A percentile compares a stretch with the other conserved stretches of the same genome.
phyloP scores from a whole-genome alignment of 2,329 filamentous ascomycete genomes.

The Hymenoscyphus linearis region DNA sequence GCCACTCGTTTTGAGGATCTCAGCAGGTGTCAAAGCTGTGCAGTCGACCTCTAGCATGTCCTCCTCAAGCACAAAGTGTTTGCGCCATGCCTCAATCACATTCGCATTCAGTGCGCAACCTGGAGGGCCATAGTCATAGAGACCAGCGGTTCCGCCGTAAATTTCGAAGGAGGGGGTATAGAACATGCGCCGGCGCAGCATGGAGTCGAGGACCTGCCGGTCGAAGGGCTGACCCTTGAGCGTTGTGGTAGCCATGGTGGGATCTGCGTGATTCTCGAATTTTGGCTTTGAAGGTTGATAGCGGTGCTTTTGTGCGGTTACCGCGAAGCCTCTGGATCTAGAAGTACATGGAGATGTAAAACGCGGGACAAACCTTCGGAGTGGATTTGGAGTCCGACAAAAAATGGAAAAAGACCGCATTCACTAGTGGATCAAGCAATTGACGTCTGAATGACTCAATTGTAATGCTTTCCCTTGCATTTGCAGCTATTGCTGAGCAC shows the following conservation, averaged over 20 bases:
- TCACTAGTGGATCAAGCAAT: conserved; percentile 26
- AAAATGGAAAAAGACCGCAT: conserved; percentile 38
- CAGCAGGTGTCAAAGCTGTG: conserved; percentile 86
- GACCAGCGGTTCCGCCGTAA: conserved; percentile 80
- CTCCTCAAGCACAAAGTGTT: conserved; percentile 69
- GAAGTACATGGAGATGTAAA: conserved; percentile 11
- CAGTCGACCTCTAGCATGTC: conserved; percentile 75
- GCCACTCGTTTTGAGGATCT: conserved; percentile 90
- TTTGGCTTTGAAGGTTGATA: conserved; percentile 33
- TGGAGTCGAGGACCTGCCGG: conserved; percentile 71
- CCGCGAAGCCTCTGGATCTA: conserved; percentile 33
- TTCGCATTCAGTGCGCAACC: conserved; percentile 65
- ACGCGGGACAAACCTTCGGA: conserved; percentile 13
- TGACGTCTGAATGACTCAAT: conserved; percentile 21
- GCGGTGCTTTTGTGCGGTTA: conserved; percentile 30
- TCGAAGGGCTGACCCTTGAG: conserved; percentile 89
- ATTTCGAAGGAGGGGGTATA: conserved; percentile 96
- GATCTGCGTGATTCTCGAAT: conserved; percentile 25
- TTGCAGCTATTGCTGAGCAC: neutral
- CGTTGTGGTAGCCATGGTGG: conserved; percentile 62
- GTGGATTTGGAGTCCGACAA: conserved; percentile 31
- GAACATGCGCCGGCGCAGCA: conserved; percentile 85
- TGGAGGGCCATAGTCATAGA: conserved; percentile 66
- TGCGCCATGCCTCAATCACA: conserved; percentile 66
- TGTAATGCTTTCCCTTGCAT: neutral